Conservation (phyloP, 2,329 filamentous ascomycete species). For the Aspergillus tanneri region DNA sequence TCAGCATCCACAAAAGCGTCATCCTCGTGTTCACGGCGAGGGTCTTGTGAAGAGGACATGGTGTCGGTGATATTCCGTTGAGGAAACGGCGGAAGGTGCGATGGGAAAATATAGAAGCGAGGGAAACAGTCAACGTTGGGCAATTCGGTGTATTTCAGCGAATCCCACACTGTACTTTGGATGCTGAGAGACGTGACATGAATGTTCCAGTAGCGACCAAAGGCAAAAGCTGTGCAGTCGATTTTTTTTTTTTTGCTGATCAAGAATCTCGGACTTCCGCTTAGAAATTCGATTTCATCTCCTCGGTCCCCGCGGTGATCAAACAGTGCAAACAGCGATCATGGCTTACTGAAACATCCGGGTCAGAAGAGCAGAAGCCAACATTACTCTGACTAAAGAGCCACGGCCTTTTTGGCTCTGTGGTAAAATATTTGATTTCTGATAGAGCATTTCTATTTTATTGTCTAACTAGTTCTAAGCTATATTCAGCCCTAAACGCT, state of each 20-base stretch:
- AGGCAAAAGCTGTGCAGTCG: neutral
- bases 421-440: too few species aligned
- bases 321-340: conserved; percentile 27
- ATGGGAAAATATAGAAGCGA: neutral
- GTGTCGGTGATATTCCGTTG: conserved; percentile 8
- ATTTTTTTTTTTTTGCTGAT: conserved; percentile 12
- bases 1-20: conserved; percentile 73
- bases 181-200: too few species aligned
- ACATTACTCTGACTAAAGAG: too few species aligned
- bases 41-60: conserved; percentile 39
- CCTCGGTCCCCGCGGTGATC: conserved; percentile 21
- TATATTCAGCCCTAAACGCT: too few species aligned
- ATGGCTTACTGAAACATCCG: neutral
- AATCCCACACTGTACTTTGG: too few species aligned
- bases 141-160: too few species aligned
- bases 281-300: conserved; percentile 31
- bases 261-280: conserved; percentile 19
- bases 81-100: neutral
- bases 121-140: neutral
- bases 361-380: too few species aligned
- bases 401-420: too few species aligned
- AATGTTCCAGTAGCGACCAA: neutral
- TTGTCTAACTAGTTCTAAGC: conserved; percentile 2
- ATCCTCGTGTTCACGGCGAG: conserved; percentile 57
- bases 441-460: conserved; percentile 2